Percentiles rank a stretch among this genome's conserved stretches.
Conservation (phyloP, 2,329 filamentous ascomycete genomes). For the Alternaria sp. region DNA sequence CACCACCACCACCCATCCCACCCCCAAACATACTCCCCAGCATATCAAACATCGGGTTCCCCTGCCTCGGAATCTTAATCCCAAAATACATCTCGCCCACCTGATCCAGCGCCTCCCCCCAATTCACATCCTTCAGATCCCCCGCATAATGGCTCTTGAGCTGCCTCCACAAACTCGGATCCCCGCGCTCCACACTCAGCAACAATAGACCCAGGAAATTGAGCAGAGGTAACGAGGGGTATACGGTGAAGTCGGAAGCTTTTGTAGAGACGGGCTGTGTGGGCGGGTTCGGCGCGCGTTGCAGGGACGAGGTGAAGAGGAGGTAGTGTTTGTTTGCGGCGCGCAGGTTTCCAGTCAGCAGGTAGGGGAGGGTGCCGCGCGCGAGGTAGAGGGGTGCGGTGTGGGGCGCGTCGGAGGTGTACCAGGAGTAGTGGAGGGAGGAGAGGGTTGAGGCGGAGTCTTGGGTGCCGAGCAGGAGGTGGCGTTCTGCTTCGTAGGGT, state of each 20-base stretch:
- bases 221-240: constrained; percentile 88
- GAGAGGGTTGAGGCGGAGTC: constrained; percentile 83
- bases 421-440: constrained; percentile 91
- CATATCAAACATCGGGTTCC: constrained; percentile 96
- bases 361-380: constrained; percentile 86
- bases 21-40: constrained; percentile 94
- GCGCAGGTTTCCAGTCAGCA: constrained; percentile 87
- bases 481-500: constrained; percentile 89
- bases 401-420: constrained; percentile 84
- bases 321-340: constrained; percentile 84
- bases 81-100: constrained; percentile 97
- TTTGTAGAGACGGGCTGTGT: constrained; percentile 82
- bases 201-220: constrained; percentile 91
- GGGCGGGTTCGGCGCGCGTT: constrained; percentile 67
- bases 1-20: constrained; percentile 62
- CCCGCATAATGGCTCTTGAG: constrained; percentile 80
- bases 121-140: constrained; percentile 78
- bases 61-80: constrained; percentile 85
- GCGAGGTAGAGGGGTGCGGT: constrained; percentile 86
- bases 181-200: constrained; percentile 80
- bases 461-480: constrained; percentile 85
- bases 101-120: constrained; percentile 80
- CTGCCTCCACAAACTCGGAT: constrained; percentile 79
- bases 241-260: constrained; percentile 77
- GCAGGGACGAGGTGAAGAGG: constrained; percentile 73